Percentiles rank a stretch among this genome's conserved stretches.
phyloP scores from a whole-genome alignment of 164 flowering plant genomes.

The Magnolia sinica region DNA sequence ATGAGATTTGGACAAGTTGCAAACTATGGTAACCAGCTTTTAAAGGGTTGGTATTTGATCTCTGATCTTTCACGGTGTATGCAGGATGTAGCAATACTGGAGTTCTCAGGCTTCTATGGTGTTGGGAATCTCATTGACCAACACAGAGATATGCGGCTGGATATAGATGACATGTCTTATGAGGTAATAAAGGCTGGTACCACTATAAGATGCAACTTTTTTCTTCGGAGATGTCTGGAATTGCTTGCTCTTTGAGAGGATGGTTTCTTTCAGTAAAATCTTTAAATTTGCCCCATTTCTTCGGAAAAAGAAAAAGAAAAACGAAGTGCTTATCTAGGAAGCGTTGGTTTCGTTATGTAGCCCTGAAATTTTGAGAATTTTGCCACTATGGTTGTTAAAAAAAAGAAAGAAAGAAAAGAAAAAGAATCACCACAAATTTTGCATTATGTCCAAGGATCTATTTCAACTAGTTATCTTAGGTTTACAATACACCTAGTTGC shows the following conservation, averaged over 20 bases:
- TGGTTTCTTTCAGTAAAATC: not conserved
- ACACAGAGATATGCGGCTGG: slow-evolving; percentile 86
- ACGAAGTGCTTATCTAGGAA: not conserved
- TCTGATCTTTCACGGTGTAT: slow-evolving; percentile 8
- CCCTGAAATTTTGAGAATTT: not conserved
- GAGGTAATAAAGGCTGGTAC: slow-evolving; percentile 47
- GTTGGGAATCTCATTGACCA: slow-evolving; percentile 44
- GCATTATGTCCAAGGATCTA: too few relatives aligned
- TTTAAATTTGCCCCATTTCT: not conserved
- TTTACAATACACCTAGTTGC: not conserved
- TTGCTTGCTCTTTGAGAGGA: not conserved
- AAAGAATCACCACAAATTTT: too few relatives aligned
- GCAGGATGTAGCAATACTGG: slow-evolving; percentile 68
- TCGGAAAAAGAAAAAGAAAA: not conserved
- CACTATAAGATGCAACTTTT: not conserved
- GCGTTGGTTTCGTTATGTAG: not conserved
- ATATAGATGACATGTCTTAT: slow-evolving; percentile 92
- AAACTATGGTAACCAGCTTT: not conserved
- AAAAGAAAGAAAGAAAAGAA: not conserved
- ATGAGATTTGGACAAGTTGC: too few relatives aligned
- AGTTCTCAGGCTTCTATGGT: slow-evolving; percentile 48
- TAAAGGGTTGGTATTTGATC: not conserved
- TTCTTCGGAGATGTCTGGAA: not conserved
- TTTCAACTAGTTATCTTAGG: too few relatives aligned
- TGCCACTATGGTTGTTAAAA: not conserved